Evolutionary conservation across 1,139 yeast species (phyloP), one percentile per base, ranked within the genome.

Genomic region (Taphrina betulina): DNA sequence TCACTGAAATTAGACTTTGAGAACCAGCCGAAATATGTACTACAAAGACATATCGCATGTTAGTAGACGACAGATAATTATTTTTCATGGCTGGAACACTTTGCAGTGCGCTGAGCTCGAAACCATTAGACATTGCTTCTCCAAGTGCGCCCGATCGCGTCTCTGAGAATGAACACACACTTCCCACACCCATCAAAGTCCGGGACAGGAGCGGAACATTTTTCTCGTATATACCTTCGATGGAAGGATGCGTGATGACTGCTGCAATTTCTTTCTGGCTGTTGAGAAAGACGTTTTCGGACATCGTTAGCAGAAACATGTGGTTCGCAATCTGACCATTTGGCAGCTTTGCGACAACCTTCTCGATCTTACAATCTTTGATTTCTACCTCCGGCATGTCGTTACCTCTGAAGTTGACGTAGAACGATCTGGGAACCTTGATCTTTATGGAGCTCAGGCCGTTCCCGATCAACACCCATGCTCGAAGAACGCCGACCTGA

Each of bases 141-240:
- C 96, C 95, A n/a, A 92, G 73, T 1, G 92, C 80, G 16, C 96
- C 96, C 16, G 88, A 80, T 56, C 76, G 74, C 0, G 85, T 76
- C 60, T 79, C 82, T 62, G 80, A 86, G 62, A 89, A 83, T 29
- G 76, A 75, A 24, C 92, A 85, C 8, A 79, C 75, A 23, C 82
- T 76, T 1, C 98, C 98, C 31, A 92, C 72, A 36, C 83, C 83
- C 62, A 94, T 78, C 36, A 89, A 77, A 0, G 89, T 89, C 45
- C 96, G 73, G 61, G 88, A 92, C 3, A 79, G 73, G 0, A 88
- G 70, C 17, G 75, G 75, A 42, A 94, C 74, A 40, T 85, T 80
- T 2, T 88, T 72, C 67, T 94, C 98, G 70, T 85, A 90, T 3
- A 90, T 70, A 0, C 90, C 95, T 40, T 79, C 72, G 12, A 88